A percentile compares a stretch with the other conserved stretches of the same genome.
Conservation (phyloP, 2,329 filamentous ascomycete genomes). For the Xenoacremonium recifei region DNA sequence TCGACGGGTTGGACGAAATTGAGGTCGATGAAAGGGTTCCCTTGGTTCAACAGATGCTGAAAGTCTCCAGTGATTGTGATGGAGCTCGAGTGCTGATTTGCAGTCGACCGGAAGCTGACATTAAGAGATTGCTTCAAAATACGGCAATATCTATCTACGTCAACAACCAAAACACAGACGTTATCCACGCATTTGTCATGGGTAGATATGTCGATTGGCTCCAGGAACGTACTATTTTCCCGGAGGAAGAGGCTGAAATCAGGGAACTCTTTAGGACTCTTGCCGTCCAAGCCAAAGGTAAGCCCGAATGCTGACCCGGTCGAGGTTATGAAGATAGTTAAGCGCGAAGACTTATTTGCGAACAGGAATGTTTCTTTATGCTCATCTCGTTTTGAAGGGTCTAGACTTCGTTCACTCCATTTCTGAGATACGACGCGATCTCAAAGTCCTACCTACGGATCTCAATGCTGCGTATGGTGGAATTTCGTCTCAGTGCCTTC, state of each 20-base stretch:
- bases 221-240: not conserved
- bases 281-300: not conserved
- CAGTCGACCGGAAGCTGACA: not conserved
- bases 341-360: not conserved
- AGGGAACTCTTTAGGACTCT: not conserved
- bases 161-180: not conserved
- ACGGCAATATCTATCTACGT: not conserved
- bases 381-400: not conserved
- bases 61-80: not conserved
- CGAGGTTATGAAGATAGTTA: not conserved
- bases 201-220: not conserved
- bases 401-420: not conserved
- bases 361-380: not conserved
- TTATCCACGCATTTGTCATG: not conserved
- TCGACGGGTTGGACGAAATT: slow-evolving; percentile 3
- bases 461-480: not conserved
- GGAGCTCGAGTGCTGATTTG: not conserved
- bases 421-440: not conserved
- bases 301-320: not conserved
- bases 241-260: not conserved
- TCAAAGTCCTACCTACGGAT: not conserved
- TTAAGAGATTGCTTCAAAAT: not conserved
- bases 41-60: not conserved
- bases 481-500: not conserved
- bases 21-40: not conserved